Base-by-base conservation (phyloP, 306 rosid genomes). In the Hippophae gyantsensis region DNA sequence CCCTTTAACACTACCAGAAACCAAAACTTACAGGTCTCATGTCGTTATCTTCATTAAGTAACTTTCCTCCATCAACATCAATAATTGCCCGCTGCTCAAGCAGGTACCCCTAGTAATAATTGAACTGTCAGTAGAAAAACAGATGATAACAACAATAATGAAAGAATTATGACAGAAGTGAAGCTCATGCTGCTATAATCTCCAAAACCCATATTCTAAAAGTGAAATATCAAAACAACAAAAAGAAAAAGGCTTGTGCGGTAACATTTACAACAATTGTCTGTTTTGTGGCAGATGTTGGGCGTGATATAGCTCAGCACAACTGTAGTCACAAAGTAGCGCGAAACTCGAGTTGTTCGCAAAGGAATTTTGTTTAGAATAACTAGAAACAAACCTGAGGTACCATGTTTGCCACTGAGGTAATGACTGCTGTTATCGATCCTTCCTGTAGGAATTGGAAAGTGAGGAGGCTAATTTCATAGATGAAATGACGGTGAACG, bases 21-120 rank as follows among this genome's bases (percentile, higher is more conserved):
- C 65, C 52, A 53, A 70, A 52, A 76, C 98, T 81, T 76, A 92
- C 98, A 63, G 96, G 85, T 92, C 96, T 83, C 51, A 85, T 70
- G 79, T 92, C 95, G 42, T 58, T 81, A 76, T 92, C 98, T 80
- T 92, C 98, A 62, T 92, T 92, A 58, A 92, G 72, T 70, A 81
- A 76, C 66, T 81, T 81, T 48, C 96, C 92, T 64, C 92, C 93
- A 81, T 92, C 95, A 68, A 78, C 86, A 76, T 92, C 84, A 40
- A 76, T 43, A 27, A 73, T 78, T 12, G 98, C 96, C 70, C 87
- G 79, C 78, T 83, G 82, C 80, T 85, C 93, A 61, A 92, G 89
- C 74, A 87, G 95, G 70, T 87, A 92, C 70, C 75, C 87, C 98
- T 92, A 64, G 62, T 60, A 76, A 70, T 72, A 38, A 51, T 59